Conservation (phyloP, 2,329 filamentous ascomycete species). For the Talaromyces sp. region DNA sequence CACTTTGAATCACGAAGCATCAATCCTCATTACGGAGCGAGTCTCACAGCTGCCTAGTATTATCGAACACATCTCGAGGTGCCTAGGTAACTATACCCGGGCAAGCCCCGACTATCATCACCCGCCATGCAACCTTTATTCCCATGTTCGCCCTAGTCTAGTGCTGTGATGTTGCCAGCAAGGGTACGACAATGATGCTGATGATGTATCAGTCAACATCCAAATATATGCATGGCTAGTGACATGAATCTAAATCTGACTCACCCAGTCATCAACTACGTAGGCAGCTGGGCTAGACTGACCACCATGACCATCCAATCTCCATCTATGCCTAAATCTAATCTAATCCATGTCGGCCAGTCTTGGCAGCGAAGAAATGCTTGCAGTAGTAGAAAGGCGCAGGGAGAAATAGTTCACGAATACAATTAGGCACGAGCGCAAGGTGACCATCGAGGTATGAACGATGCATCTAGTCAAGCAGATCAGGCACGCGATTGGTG, state of each 20-base stretch:
- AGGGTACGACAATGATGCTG: not conserved
- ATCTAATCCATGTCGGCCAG: not conserved
- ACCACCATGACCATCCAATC: not conserved
- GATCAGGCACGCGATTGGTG: constrained; percentile 9
- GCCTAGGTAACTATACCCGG: not conserved
- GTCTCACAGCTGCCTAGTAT: not conserved
- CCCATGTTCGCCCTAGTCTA: not conserved
- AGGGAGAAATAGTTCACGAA: not conserved
- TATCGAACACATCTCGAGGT: not conserved
- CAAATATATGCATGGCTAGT: not conserved
- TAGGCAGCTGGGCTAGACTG: constrained; percentile 2
- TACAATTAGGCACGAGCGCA: constrained; percentile 5
- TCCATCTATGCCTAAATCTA: constrained; percentile 1
- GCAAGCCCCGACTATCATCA: not conserved
- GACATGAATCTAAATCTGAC: not conserved
- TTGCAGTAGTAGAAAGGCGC: not conserved
- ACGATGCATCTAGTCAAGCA: not conserved
- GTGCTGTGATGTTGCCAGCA: not conserved
- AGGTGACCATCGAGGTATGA: not conserved
- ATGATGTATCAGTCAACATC: not conserved
- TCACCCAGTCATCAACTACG: not conserved
- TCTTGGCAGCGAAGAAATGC: not conserved
- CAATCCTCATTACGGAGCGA: not conserved
- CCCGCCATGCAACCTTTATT: not conserved
- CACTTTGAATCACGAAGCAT: not conserved